Evolutionary conservation across 345 rosid species (phyloP).

Genomic region (Eucalyptus tenuipes): DNA sequence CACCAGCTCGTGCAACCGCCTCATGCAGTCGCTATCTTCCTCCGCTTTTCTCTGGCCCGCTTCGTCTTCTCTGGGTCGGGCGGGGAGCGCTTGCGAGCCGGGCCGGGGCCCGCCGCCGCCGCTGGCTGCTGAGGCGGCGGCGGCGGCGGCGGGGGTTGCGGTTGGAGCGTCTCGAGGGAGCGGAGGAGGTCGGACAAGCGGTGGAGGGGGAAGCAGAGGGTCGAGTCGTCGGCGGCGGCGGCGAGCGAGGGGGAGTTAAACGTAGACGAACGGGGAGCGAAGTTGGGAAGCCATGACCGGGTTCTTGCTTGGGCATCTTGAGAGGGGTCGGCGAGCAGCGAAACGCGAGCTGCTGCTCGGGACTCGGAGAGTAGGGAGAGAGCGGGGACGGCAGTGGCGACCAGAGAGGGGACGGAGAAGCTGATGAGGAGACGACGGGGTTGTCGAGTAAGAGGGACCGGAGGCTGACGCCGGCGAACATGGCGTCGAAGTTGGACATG

Average conservation of each 20-base stretch:
- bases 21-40: conserved; percentile 33
- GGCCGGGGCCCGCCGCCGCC: not conserved
- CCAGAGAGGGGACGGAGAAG: not conserved
- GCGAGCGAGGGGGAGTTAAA: not conserved
- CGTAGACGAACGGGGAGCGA: not conserved
- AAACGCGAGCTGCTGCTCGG: not conserved
- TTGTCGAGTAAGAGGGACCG: not conserved
- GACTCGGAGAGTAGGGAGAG: not conserved
- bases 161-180: not conserved
- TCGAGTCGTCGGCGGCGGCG: not conserved
- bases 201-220: not conserved
- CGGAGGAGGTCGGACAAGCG: not conserved
- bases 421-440: not conserved
- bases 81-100: not conserved
- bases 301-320: not conserved
- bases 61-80: not conserved
- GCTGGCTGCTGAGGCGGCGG: not conserved
- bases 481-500: not conserved
- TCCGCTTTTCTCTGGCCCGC: not conserved
- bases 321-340: not conserved
- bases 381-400: not conserved
- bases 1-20: conserved; percentile 43
- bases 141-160: not conserved
- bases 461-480: conserved; percentile 6
- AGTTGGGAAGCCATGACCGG: not conserved